Conservation (phyloP, 177 flowering plant species). For the Vitis hybrid region DNA sequence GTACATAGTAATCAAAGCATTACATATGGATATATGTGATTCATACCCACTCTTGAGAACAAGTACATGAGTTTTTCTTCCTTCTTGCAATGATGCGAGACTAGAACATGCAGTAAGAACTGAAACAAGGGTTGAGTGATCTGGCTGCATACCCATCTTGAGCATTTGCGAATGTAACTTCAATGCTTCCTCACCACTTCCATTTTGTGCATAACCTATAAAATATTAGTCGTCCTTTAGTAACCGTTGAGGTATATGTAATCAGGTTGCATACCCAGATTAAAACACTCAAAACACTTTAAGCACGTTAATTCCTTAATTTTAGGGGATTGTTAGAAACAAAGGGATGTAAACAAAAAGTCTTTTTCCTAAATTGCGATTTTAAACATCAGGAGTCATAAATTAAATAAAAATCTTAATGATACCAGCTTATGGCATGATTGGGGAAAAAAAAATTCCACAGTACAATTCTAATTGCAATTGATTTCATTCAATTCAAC, state of each 20-base stretch:
- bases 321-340: too few species aligned
- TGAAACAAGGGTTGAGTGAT: constrained; percentile 40
- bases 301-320: too few species aligned
- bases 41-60: constrained; percentile 33
- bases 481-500: too few species aligned
- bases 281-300: background rate
- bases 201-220: constrained; percentile 51
- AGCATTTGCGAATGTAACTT: constrained; percentile 32
- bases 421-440: too few species aligned
- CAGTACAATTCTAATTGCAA: too few species aligned
- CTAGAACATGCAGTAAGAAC: constrained; percentile 47
- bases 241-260: background rate
- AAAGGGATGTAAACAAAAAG: too few species aligned
- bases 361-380: too few species aligned
- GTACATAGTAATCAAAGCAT: constrained; percentile 52
- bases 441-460: too few species aligned
- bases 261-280: background rate
- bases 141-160: constrained; percentile 37
- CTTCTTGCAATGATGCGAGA: constrained; percentile 39
- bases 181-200: constrained; percentile 45
- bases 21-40: constrained; percentile 34
- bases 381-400: too few species aligned
- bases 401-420: too few species aligned
- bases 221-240: background rate
- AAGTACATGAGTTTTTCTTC: constrained; percentile 36